Evolutionary conservation across 2,329 filamentous ascomycete species (phyloP).

Genomic region (Daldinia sp.): DNA sequence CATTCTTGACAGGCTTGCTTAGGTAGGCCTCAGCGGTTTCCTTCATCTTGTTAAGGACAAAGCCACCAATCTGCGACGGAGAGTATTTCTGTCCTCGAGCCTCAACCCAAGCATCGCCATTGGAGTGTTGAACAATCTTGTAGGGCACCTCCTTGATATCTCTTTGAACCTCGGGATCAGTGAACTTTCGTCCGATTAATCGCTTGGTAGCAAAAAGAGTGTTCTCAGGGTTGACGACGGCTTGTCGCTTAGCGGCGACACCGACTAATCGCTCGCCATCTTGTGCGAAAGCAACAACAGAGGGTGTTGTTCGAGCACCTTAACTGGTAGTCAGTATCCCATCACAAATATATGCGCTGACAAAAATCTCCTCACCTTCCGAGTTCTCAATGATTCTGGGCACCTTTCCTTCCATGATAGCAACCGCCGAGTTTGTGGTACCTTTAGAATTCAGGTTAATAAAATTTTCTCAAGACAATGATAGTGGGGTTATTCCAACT

Average conservation of each 20-base stretch:
- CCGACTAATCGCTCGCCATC: slow-evolving; percentile 96
- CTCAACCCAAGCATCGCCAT: slow-evolving; percentile 96
- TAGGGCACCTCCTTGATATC: slow-evolving; percentile 98
- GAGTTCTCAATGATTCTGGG: slow-evolving; percentile 98
- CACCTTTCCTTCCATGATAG: slow-evolving; percentile 95
- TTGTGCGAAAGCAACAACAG: slow-evolving; percentile 93
- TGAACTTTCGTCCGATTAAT: slow-evolving; percentile 98
- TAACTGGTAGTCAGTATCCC: neutral
- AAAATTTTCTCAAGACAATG: neutral
- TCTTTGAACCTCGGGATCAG: slow-evolving; percentile 90
- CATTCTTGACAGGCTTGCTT: slow-evolving; percentile 90
- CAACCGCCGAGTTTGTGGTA: slow-evolving; percentile 97
- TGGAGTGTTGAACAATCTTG: slow-evolving; percentile 97
- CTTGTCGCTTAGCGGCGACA: slow-evolving; percentile 97
- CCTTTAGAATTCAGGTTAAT: slow-evolving; percentile 52
- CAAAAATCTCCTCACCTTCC: slow-evolving; percentile 61
- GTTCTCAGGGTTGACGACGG: slow-evolving; percentile 98
- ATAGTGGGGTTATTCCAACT: slow-evolving; percentile 47
- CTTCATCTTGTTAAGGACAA: slow-evolving; percentile 98
- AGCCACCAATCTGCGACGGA: slow-evolving; percentile 97
- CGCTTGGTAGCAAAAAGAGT: slow-evolving; percentile 98
- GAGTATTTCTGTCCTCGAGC: slow-evolving; percentile 95
- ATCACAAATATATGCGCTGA: neutral
- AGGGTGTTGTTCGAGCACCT: slow-evolving; percentile 86
- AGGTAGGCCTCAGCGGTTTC: slow-evolving; percentile 96